Conservation (phyloP, 192 early-diverging fungal species). For the Coemansia reversa region DNA sequence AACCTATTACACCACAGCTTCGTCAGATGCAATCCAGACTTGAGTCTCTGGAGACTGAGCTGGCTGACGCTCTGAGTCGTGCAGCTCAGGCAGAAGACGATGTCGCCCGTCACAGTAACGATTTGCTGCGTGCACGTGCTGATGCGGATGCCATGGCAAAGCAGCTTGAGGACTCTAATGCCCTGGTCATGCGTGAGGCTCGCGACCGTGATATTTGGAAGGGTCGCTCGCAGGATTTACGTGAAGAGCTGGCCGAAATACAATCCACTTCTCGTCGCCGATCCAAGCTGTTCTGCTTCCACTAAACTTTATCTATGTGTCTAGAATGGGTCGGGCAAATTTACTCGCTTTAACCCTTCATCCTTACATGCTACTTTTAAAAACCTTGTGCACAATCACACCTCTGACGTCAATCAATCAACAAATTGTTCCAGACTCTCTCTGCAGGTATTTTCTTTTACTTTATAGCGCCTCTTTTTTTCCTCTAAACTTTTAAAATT, state of each 20-base stretch:
- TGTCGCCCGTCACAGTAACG: constrained; percentile 29
- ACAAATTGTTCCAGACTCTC: not conserved
- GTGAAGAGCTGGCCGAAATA: constrained; percentile 43
- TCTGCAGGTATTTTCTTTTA: too few relatives aligned
- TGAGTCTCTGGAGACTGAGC: constrained; percentile 26
- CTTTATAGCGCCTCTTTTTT: too few relatives aligned
- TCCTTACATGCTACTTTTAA: constrained; percentile 2
- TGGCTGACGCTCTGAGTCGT: constrained; percentile 29
- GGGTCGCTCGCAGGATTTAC: constrained; percentile 42
- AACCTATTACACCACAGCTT: not conserved
- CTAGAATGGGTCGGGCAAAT: not conserved
- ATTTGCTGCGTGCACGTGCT: constrained; percentile 45
- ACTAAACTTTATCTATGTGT: not conserved
- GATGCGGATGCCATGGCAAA: constrained; percentile 22
- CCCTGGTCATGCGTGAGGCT: constrained; percentile 33
- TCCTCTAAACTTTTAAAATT: not conserved
- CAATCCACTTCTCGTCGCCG: constrained; percentile 30
- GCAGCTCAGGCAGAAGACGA: constrained; percentile 27
- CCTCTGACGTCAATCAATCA: not conserved
- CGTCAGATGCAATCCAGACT: constrained; percentile 23
- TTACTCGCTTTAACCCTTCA: not conserved
- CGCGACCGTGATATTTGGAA: constrained; percentile 53
- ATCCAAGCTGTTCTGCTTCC: constrained; percentile 46
- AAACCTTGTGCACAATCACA: not conserved
- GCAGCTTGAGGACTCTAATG: constrained; percentile 40